Percentiles rank a stretch among this genome's conserved stretches.
phyloP scores from a whole-genome alignment of 2,329 filamentous ascomycete genomes.

The Cladobotryum mycophilum region DNA sequence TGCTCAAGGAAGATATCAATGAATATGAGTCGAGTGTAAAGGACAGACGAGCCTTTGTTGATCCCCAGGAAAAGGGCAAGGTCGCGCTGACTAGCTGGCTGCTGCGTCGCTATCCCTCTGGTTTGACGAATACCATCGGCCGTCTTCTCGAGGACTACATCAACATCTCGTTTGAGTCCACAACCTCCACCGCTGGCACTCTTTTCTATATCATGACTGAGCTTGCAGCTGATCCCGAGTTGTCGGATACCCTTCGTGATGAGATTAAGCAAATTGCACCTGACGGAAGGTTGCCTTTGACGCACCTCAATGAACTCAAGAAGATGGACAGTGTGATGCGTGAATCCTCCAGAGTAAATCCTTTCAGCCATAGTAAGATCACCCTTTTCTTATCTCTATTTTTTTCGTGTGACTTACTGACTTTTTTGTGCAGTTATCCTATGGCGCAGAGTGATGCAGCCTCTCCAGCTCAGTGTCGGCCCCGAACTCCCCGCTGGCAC shows the following conservation, averaged over 20 bases:
- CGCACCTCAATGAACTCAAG: constrained; percentile 16
- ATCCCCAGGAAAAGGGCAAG: neutral
- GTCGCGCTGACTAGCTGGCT: neutral
- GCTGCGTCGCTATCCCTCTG: neutral
- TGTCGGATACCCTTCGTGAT: constrained; percentile 36
- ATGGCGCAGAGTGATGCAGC: constrained; percentile 13
- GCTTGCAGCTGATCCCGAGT: constrained; percentile 38
- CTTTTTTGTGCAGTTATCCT: constrained; percentile 12
- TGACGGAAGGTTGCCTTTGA: constrained; percentile 14
- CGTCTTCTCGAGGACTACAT: constrained; percentile 10
- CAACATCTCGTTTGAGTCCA: constrained; percentile 11
- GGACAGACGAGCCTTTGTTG: neutral
- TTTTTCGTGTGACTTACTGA: neutral
- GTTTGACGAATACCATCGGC: neutral
- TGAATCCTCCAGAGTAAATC: constrained; percentile 9
- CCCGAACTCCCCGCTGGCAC: constrained; percentile 18
- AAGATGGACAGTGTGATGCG: constrained; percentile 22
- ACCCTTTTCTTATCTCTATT: neutral
- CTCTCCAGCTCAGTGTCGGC: constrained; percentile 17
- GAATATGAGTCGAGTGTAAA: neutral
- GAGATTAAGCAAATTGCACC: constrained; percentile 34
- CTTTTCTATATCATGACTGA: constrained; percentile 31
- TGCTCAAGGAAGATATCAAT: neutral
- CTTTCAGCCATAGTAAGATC: neutral
- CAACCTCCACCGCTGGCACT: constrained; percentile 4